A percentile compares a stretch with the other conserved stretches of the same genome.
Conservation (phyloP, 164 flowering plant genomes). For the Brasenia schreberi region DNA sequence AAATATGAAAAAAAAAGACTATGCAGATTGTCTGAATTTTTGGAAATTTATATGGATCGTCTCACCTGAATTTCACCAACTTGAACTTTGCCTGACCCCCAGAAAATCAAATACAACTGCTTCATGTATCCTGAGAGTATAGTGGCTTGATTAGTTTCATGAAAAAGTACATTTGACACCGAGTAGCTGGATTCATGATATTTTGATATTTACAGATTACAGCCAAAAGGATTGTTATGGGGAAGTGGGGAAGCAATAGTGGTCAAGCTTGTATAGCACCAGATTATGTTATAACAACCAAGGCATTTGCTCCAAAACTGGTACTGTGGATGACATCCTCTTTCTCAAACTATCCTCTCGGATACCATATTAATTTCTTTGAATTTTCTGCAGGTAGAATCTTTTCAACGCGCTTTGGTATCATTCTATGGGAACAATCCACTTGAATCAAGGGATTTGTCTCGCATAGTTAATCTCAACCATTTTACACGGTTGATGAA, state of each 20-base stretch:
- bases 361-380: background rate
- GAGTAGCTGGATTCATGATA: background rate
- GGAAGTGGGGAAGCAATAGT: constrained; percentile 61
- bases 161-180: too few species aligned
- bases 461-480: constrained; percentile 61
- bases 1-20: too few species aligned
- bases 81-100: too few species aligned
- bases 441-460: constrained; percentile 55
- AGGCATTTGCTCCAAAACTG: constrained; percentile 57
- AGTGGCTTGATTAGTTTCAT: background rate
- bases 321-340: constrained; percentile 17
- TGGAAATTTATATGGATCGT: too few species aligned
- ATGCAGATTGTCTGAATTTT: too few species aligned
- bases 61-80: too few species aligned
- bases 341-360: background rate
- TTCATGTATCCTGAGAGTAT: too few species aligned
- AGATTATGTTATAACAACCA: constrained; percentile 64
- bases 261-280: constrained; percentile 79
- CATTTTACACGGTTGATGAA: constrained; percentile 61
- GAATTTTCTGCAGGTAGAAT: constrained; percentile 34
- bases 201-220: constrained; percentile 40
- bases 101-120: too few species aligned
- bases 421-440: constrained; percentile 65
- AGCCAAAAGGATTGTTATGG: constrained; percentile 45
- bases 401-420: constrained; percentile 42